Percentiles rank a stretch among this genome's conserved stretches.
Conservation (phyloP, 2,329 filamentous ascomycete species). For the Neonectria ditissima region DNA sequence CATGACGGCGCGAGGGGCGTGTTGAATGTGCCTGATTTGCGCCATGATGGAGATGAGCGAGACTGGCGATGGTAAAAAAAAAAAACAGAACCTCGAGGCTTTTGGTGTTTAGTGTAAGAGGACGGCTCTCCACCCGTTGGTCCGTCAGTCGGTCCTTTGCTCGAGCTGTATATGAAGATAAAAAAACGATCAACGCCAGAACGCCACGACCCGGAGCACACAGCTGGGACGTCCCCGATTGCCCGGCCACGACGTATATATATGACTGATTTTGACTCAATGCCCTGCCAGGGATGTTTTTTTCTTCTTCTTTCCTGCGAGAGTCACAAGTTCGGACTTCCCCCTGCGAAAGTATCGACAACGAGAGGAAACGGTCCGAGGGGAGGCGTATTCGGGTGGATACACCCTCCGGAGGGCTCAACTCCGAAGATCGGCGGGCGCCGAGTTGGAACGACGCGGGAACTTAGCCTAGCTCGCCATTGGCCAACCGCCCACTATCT, state of each 20-base stretch:
- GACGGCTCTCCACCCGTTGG: slow-evolving; percentile 15
- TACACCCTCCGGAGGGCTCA: slow-evolving; percentile 17
- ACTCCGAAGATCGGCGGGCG: slow-evolving; percentile 34
- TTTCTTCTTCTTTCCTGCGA: too few relatives aligned
- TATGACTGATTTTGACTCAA: slow-evolving; percentile 2
- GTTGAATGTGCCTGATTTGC: slow-evolving; percentile 28
- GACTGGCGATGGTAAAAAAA: slow-evolving; percentile 19
- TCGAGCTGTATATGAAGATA: not conserved
- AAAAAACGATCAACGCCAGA: not conserved
- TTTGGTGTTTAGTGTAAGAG: slow-evolving; percentile 22
- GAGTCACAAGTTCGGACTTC: slow-evolving; percentile 12
- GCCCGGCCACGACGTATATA: slow-evolving; percentile 5
- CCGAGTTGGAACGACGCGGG: slow-evolving; percentile 11
- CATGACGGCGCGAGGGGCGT: slow-evolving; percentile 37
- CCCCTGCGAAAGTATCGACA: not conserved
- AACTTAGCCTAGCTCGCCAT: not conserved
- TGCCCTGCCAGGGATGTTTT: not conserved
- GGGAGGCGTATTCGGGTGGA: slow-evolving; percentile 21
- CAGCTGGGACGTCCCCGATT: not conserved
- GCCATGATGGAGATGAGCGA: slow-evolving; percentile 30
- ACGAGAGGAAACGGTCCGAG: not conserved
- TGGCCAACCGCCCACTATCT: slow-evolving; percentile 1
- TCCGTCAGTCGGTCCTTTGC: not conserved
- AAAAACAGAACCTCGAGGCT: slow-evolving; percentile 1
- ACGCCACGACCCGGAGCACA: not conserved